Base-by-base conservation (phyloP, 2,329 filamentous ascomycete species). In the Pseudogymnoascus verrucosus region DNA sequence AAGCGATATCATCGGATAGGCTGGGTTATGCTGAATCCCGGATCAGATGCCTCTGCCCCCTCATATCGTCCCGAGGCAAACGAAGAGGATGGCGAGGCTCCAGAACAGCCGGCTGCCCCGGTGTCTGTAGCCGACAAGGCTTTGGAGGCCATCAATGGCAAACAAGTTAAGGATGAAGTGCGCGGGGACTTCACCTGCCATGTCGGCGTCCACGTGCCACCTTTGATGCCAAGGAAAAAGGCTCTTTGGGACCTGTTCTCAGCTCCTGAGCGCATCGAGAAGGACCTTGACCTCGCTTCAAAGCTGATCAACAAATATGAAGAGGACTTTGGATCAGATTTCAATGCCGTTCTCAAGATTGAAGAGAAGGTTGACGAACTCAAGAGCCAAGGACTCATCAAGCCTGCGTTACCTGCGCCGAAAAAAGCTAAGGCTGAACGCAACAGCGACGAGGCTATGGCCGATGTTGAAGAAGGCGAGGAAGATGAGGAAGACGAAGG, bases 1-100 rank as follows among this genome's bases (percentile, higher is more conserved):
- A 99, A 99, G 78, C 89, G 96, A 67, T 99, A 93, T 72, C 95
- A 99, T 74, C 89, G 95, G 21, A 98, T 99, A 75, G 95, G 95
- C 21, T 99, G 96, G 93, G 96, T 99, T 65, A 95, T 98, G 83
- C 82, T 99, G 8, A 89, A 98, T 71, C 89, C 91, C 14, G 86
- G 86, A 12, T 82, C 89, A 0, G 90, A 96, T 63, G 8, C 34
- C 8, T 77, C 82, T 5, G 79, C 83, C 57, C 81, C 86, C 11
- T 79, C 87, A 65, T 90, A 96, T 69, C 83, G 88, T 66, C 82
- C 84, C n/a, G 89, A 95, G 68, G 83, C 84, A 11, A 86, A 89
- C 67, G 84, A 85, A 54, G 84, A 84, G 63, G 82, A 81, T 8
- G 82, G 83, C 37, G 83, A 84, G 63, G 75, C 76, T 31, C 70